Evolutionary conservation across 805 yeast species (phyloP), one percentile per base, ranked within the genome.

Genomic region (Barnettozyma botsteinii): DNA sequence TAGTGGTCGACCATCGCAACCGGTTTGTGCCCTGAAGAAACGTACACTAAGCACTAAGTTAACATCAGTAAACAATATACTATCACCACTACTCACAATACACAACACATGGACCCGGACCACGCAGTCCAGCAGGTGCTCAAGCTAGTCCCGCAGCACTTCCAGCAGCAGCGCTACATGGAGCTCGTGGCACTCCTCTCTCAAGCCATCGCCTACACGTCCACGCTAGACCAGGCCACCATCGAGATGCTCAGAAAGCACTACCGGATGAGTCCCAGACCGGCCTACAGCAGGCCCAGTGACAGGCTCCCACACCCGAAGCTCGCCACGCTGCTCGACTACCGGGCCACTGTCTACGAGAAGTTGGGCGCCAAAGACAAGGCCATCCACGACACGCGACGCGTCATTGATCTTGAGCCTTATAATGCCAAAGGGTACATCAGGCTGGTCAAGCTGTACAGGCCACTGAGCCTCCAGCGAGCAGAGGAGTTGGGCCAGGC

Each of bases 371-470:
- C 37, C 17, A 17, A 19, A 5, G 31, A 32, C 3, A 47, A 46
- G 6, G 56, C 58, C 1, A 17, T 53, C 15, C 14, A 20, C 1
- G 60, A 56, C 22, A 49, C 53, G 2, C 29, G 42, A 9, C 34
- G 44, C 17, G 42, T 44, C 31, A 37, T 50, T 7, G 38, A 43
- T 5, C 32, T 48, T 13, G 60, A 56, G 27, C 59, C 59, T 5
- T 56, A 46, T 37, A 53, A 49, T 20, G 40, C 51, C 3, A 49
- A 50, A 26, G 55, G 59, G 1, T 55, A 56, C 20, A 37, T 56
- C 3, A 34, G 59, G 12, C 41, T 31, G 22, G 41, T 53, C 5
- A 43, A 46, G 17, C n/a, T 30, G 4, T 55, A 53, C 7, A 27
- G 35, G 8, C 22, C 18, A 8, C 37, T 39, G 35, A 42, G 38